Conservation (phyloP, 495 filamentous ascomycete species). For the Sordaria brevicollis region DNA sequence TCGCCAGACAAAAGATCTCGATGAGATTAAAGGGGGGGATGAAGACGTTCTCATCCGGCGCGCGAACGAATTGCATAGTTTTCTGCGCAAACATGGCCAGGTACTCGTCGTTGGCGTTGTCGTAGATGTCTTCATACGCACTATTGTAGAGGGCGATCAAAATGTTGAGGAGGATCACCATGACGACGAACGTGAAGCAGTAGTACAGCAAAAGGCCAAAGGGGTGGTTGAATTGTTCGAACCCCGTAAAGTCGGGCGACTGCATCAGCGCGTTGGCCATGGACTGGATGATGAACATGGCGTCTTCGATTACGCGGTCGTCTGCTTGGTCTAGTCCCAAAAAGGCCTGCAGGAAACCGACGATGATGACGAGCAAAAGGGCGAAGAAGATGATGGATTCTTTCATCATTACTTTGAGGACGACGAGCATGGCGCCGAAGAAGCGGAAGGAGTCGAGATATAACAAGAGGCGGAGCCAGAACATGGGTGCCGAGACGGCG, state of each 20-base stretch:
- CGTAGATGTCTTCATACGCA: slow-evolving; percentile 92
- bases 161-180: slow-evolving; percentile 85
- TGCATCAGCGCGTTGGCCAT: slow-evolving; percentile 90
- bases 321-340: slow-evolving; percentile 86
- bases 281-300: slow-evolving; percentile 67
- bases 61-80: slow-evolving; percentile 91
- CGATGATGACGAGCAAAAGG: slow-evolving; percentile 71
- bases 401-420: slow-evolving; percentile 98
- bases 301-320: slow-evolving; percentile 44
- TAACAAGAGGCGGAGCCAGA: slow-evolving; percentile 87
- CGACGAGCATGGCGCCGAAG: slow-evolving; percentile 95
- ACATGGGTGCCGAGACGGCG: slow-evolving; percentile 89
- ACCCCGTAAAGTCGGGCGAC: slow-evolving; percentile 80
- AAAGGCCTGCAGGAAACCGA: slow-evolving; percentile 92
- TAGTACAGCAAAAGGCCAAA: slow-evolving; percentile 91
- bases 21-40: slow-evolving; percentile 92
- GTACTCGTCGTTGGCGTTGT: slow-evolving; percentile 89
- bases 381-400: slow-evolving; percentile 97
- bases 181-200: slow-evolving; percentile 92
- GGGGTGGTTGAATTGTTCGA: slow-evolving; percentile 62
- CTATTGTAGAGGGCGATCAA: slow-evolving; percentile 95
- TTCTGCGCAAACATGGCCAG: slow-evolving; percentile 84
- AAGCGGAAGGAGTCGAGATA: slow-evolving; percentile 92
- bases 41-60: slow-evolving; percentile 96
- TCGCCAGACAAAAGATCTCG: slow-evolving; percentile 66